Evolutionary conservation across 192 early-diverging fungal species (phyloP).

Genomic region (Coemansia sp.): DNA sequence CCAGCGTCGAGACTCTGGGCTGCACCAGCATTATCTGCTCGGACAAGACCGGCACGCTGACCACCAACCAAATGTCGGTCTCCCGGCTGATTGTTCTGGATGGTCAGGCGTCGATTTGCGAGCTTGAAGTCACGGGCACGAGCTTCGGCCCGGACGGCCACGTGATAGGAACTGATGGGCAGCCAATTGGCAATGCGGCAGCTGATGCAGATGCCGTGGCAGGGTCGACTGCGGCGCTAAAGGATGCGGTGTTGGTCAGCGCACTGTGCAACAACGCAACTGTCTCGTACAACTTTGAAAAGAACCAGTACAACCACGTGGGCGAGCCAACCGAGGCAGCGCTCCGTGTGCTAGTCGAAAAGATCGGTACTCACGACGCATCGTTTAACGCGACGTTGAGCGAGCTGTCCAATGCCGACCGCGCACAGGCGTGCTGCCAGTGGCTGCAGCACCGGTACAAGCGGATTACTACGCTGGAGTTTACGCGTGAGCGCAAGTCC

Average conservation of each 20-base stretch:
- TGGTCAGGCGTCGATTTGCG: slow-evolving; percentile 51
- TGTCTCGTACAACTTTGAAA: slow-evolving; percentile 75
- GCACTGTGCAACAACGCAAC: slow-evolving; percentile 90
- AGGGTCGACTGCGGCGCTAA: slow-evolving; percentile 65
- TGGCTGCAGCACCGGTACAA: slow-evolving; percentile 63
- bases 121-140: slow-evolving; percentile 79
- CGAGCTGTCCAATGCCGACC: slow-evolving; percentile 55
- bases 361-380: slow-evolving; percentile 76
- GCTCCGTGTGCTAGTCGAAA: slow-evolving; percentile 89
- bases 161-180: slow-evolving; percentile 55
- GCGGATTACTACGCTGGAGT: slow-evolving; percentile 80
- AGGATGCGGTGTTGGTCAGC: slow-evolving; percentile 58
- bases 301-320: slow-evolving; percentile 66
- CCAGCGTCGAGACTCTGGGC: slow-evolving; percentile 93
- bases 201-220: slow-evolving; percentile 59
- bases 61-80: slow-evolving; percentile 97
- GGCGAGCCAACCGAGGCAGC: slow-evolving; percentile 99
- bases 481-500: slow-evolving; percentile 95
- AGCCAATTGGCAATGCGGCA: slow-evolving; percentile 56
- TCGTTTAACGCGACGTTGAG: slow-evolving; percentile 63
- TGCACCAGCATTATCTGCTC: slow-evolving; percentile 98
- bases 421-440: slow-evolving; percentile 70
- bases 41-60: slow-evolving; percentile 99
- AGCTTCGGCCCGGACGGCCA: slow-evolving; percentile 84
- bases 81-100: slow-evolving; percentile 63